Percentiles rank a stretch among this genome's conserved stretches.
These are phyloP conservation scores for Paramarasmius palmivorus DNA, from an alignment of 1,284 basidiomycete species.

Conservation along the genomic window DNA sequence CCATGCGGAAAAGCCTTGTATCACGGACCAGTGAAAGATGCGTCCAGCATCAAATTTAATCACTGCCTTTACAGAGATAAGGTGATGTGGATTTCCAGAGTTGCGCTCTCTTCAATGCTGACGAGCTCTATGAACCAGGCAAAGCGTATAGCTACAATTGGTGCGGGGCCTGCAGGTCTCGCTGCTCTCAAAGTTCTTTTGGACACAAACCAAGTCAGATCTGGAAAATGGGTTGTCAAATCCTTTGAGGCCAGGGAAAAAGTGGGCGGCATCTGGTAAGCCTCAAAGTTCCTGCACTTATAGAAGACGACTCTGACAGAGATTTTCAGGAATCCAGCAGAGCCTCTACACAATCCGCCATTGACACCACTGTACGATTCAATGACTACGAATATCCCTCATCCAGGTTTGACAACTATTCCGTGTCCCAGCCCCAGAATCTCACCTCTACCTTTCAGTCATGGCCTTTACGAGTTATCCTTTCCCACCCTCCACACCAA, in stretches of 20 bases:
- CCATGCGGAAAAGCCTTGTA: too few species aligned
- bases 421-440: too few species aligned
- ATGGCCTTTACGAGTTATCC: constrained; percentile 65
- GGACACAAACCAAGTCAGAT: constrained; percentile 55
- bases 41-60: too few species aligned
- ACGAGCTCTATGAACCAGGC: too few species aligned
- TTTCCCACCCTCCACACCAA: constrained; percentile 67
- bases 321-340: constrained; percentile 28
- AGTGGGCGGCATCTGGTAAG: constrained; percentile 75
- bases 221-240: constrained; percentile 55
- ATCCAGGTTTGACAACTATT: constrained; percentile 37
- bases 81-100: too few species aligned
- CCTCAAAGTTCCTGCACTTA: neutral
- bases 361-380: constrained; percentile 74
- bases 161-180: constrained; percentile 68
- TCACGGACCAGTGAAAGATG: too few species aligned
- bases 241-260: constrained; percentile 64
- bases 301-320: too few species aligned
- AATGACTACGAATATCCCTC: constrained; percentile 73
- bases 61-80: too few species aligned
- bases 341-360: constrained; percentile 51
- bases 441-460: constrained; percentile 20
- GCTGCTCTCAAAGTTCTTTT: constrained; percentile 63
- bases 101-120: too few species aligned
- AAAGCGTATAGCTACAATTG: constrained; percentile 64